Conservation (phyloP, 495 filamentous ascomycete species). For the Lasiosphaeria miniovina region DNA sequence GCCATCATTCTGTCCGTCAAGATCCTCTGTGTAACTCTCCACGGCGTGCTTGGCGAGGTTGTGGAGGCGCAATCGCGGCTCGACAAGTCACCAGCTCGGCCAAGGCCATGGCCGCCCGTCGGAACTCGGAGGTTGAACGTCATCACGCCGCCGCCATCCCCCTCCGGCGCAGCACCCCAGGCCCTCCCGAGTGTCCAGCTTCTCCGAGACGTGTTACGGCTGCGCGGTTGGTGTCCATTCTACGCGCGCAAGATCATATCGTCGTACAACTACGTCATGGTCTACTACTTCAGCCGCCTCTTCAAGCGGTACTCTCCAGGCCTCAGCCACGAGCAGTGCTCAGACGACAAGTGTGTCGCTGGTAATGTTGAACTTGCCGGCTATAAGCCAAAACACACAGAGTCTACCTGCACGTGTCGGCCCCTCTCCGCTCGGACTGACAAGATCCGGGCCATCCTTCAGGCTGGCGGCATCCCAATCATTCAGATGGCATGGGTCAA, state of each 20-base stretch:
- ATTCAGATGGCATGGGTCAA: constrained; percentile 11
- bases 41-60: constrained; percentile 17
- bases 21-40: constrained; percentile 21
- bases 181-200: constrained; percentile 19
- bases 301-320: constrained; percentile 11
- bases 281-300: constrained; percentile 25
- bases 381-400: constrained; percentile 21
- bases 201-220: constrained; percentile 20
- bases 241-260: constrained; percentile 19
- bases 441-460: constrained; percentile 20
- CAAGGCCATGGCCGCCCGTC: constrained; percentile 13
- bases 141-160: constrained; percentile 14
- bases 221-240: constrained; percentile 25
- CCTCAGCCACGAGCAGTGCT: constrained; percentile 15
- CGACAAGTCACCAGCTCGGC: constrained; percentile 7
- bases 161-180: constrained; percentile 9
- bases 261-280: constrained; percentile 19
- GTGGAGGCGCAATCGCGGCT: constrained; percentile 11
- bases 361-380: constrained; percentile 20
- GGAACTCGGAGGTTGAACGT: constrained; percentile 5
- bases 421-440: constrained; percentile 15
- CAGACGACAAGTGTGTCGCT: constrained; percentile 22
- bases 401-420: constrained; percentile 20
- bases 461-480: constrained; percentile 21
- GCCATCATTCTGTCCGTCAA: constrained; percentile 26